Evolutionary conservation across 2,329 filamentous ascomycete genomes (phyloP), one percentile per base, ranked within the genome.

Genomic region (Akanthomyces uredinophilus): DNA sequence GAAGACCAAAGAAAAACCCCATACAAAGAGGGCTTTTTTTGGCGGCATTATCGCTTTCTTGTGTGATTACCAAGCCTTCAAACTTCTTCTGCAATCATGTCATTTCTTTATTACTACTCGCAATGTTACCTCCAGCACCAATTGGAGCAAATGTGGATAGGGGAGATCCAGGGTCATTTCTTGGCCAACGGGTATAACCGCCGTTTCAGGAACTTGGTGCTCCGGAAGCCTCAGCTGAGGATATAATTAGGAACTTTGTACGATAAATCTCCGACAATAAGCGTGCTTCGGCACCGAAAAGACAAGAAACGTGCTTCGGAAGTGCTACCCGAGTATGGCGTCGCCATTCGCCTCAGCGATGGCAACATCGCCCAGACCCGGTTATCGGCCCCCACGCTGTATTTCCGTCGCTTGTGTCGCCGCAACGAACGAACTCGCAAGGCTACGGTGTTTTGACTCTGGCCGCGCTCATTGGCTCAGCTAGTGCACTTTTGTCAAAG

Each of bases 351-450:
- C 24, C 46, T 50, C 44, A 5, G 24, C 46, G 35, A 58, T 58
- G 55, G 46, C 55, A 58, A 58, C 55, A 58, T 58, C 44, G 32
- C 22, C 55, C 46, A 58, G 55, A 41, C 55, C 55, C 46, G 46
- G 22, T 58, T 58, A 43, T 58, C 46, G 46, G 46, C 27, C 46
- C 55, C 32, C 46, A 35, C 2, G 5, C 11, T 37, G 27, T 37
- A 47, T 50, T 41, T 41, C 20, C 44, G 32, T 35, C 32, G 32
- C 32, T 35, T 35, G 32, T 29, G 55, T 29, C 44, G 20, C 20
- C 32, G 20, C 24, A 16, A 37, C 32, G 32, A 32, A 35, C 27
- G 13, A 20, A 20, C 3, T 4, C 20, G 11, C 7, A 16, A 20
- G 11, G 2, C 29, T 39, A 8, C 27, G 11, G 20, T 32, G 32